Percentiles rank a stretch among this genome's conserved stretches.
Evolutionary conservation across 352 stramenopile species (phyloP).

Genomic region (Thalassiosira allenii): DNA sequence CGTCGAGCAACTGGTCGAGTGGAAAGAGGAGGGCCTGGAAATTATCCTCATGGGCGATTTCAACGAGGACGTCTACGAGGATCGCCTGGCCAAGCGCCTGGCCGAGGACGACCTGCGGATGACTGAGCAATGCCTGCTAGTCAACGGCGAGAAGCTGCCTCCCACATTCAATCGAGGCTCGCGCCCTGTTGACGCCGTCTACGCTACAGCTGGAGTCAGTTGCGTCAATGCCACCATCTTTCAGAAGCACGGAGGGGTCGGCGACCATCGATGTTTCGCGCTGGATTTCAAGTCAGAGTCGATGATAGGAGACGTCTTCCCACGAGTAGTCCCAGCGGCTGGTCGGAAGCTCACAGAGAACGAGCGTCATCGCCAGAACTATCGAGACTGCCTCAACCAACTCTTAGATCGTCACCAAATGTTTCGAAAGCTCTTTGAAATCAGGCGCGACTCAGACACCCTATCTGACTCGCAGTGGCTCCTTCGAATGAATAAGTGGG

Average conservation of each 20-base stretch:
- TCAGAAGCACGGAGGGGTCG: not conserved
- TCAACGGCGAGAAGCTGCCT: not conserved
- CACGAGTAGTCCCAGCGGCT: not conserved
- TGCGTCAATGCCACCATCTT: not conserved
- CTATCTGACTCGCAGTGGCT: not conserved
- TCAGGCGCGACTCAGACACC: not conserved
- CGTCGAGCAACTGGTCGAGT: not conserved
- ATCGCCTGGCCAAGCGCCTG: not conserved
- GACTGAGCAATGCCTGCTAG: constrained; percentile 9
- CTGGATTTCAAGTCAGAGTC: constrained; percentile 8
- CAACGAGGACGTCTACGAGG: constrained; percentile 46
- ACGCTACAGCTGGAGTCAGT: not conserved
- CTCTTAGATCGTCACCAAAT: not conserved
- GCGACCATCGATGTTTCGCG: constrained; percentile 6
- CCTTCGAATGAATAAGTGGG: constrained; percentile 2
- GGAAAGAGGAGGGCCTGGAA: constrained; percentile 29
- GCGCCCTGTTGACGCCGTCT: not conserved
- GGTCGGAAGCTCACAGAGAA: not conserved
- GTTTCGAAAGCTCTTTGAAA: not conserved
- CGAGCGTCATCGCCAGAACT: not conserved
- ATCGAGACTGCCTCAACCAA: not conserved
- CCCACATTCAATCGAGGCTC: constrained; percentile 1
- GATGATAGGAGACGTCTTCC: not conserved
- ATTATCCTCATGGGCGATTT: constrained; percentile 46
- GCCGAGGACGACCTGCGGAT: constrained; percentile 1